Percentiles rank a stretch among this genome's conserved stretches.
These are phyloP conservation scores for Oryza meyeriana DNA, from an alignment of 176 grass and related monocot species.

Conservation along the genomic window DNA sequence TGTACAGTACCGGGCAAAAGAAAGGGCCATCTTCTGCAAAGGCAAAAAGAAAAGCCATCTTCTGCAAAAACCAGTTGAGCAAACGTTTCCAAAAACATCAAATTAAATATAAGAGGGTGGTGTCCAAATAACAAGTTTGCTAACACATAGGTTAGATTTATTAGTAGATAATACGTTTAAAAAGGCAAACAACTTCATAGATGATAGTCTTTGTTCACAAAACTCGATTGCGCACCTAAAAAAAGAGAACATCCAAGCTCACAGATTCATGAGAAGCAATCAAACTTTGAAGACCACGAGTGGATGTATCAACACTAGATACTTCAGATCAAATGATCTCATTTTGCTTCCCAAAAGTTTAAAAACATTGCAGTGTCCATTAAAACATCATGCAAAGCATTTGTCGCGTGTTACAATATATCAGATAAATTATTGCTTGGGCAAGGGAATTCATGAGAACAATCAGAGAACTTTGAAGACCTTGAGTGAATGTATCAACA, in stretches of 20 bases:
- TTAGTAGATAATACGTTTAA: background rate
- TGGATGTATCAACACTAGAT: constrained; percentile 35
- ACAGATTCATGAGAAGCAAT: constrained; percentile 20
- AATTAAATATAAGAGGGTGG: background rate
- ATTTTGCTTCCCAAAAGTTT: constrained; percentile 26
- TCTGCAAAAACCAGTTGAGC: background rate
- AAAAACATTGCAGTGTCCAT: background rate
- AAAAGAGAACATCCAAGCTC: background rate
- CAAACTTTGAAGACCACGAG: constrained; percentile 61
- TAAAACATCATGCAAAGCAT: background rate
- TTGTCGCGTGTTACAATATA: background rate
- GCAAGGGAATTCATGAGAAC: background rate
- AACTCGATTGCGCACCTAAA: background rate
- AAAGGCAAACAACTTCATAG: background rate
- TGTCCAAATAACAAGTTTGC: background rate
- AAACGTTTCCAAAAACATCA: background rate
- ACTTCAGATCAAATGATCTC: constrained; percentile 34
- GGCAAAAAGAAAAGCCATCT: background rate
- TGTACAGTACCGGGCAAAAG: too few relatives aligned
- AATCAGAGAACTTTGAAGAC: constrained; percentile 55
- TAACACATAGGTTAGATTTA: background rate
- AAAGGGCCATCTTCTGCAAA: background rate
- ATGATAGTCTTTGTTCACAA: background rate
- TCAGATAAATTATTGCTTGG: background rate
- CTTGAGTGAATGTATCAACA: constrained; percentile 34